Base-by-base conservation (phyloP, 2,329 filamentous ascomycete genomes). In the Metarhizium sp. region DNA sequence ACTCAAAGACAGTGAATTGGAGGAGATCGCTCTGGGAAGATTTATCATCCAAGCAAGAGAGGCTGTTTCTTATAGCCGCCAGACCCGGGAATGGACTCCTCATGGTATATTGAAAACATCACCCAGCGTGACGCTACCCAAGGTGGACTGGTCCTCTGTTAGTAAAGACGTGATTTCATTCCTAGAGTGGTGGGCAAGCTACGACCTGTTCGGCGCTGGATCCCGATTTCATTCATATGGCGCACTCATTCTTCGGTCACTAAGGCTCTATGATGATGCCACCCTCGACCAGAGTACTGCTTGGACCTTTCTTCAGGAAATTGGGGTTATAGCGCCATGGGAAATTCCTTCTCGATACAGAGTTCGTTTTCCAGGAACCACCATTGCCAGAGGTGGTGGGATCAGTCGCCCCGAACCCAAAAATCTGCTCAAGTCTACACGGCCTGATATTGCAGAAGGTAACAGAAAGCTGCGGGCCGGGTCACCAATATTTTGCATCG, bases 271-370 rank as follows among this genome's bases (percentile, higher is more conserved):
- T 63, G 61, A 69, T 6, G 72, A 79, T 6, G 71, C 68, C 5
- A 43, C 55, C 10, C 60, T 73, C 18, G 69, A 77, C 50, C 67
- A 69, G 51, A 71, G 83, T 42, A 73, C 75, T 29, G 66, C 71
- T 14, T 85, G 81, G 76, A 77, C 81, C 1, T 90, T 92, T 59
- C 70, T 94, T 34, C 87, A 92, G 63, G 89, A 94, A 66, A 75
- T 92, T 45, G 87, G 87, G 11, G 81, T 84, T 53, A 78, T 90
- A 46, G 72, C 80, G 7, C 86, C 88, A 0, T 89, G 85, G 79
- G 86, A 91, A 62, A 81, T 89, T 50, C 78, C 78, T 3, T 74
- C 80, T 4, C 76, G 85, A 3, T 89, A 87, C 67, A 78, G 78
- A 36, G 68, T 80, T 50, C 74, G 79, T 18, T 74, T 85, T 29